These are phyloP conservation scores for Fusarium sp. DNA, from an alignment of 2,329 filamentous ascomycete species.

Conservation along the genomic window DNA sequence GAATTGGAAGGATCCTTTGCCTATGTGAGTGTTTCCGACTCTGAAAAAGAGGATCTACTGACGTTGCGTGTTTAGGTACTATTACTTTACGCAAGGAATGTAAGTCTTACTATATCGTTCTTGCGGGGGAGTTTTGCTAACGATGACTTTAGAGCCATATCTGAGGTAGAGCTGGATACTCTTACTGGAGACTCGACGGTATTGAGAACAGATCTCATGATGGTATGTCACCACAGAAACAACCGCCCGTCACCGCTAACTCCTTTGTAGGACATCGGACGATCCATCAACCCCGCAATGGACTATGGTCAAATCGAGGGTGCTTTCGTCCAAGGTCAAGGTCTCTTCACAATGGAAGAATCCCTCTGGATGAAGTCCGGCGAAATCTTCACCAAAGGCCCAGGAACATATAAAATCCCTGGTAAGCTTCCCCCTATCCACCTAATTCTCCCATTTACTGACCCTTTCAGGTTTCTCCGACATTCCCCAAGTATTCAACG, in stretches of 20 bases:
- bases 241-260: fast-evolving
- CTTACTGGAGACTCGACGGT: neutral
- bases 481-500: neutral
- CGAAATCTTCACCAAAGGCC: neutral
- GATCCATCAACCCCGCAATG: neutral
- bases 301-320: neutral
- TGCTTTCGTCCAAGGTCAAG: neutral
- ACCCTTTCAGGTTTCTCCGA: neutral
- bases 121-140: fast-evolving
- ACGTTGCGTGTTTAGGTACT: neutral
- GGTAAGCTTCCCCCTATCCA: neutral
- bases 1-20: conserved; percentile 88
- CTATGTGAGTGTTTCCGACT: conserved; percentile 45
- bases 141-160: neutral
- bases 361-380: neutral
- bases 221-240: neutral
- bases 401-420: neutral
- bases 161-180: neutral
- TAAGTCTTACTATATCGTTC: fast-evolving
- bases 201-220: neutral
- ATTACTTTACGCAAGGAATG: conserved; percentile 1
- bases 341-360: neutral
- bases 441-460: neutral
- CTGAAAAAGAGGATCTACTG: fast-evolving
- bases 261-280: neutral